Base-by-base conservation (phyloP, 2,329 filamentous ascomycete species). In the Pyricularia grisea region DNA sequence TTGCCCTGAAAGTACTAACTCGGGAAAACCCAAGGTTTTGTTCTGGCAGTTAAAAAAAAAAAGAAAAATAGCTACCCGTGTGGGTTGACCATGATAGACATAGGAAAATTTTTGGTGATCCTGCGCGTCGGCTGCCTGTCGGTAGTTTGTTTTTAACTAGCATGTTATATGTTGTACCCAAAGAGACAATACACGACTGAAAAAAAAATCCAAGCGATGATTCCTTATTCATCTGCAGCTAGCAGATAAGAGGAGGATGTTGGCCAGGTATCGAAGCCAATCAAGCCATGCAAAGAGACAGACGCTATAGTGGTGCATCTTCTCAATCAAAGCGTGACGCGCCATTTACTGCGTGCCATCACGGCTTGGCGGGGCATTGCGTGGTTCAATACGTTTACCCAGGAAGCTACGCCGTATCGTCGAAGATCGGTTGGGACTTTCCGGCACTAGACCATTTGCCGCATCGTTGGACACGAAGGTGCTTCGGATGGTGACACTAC, bases 401-500 rank as follows among this genome's bases (percentile, higher is more conserved):
- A 88, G 74, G 74, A 88, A 85, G 75, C 84, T 85, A 71, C 83
- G 81, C 67, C 86, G 81, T 67, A 86, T 36, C 6, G 23, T 25
- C 55, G 67, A 36, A 30, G 55, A n/a, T 23, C 60, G 31, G 31
- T 33, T 30, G 30, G 58, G 33, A 30, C 31, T 36, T 11, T 50
- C 60, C 23, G 85, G 84, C 72, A 82, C 85, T 42, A 82, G 81
- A 0, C 81, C 78, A 33, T 73, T 71, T 72, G 78, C 74, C 76
- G 74, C 67, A 68, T 88, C 89, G 0, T 82, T 80, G 10, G 79
- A 79, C 30, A 81, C 81, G 75, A 97, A 97, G 68, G 82, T 87
- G 76, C 90, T 95, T 81, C 88, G 90, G 65, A 97, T 77, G 0
- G 88, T 83, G 0, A 97, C 90, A 1, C 80, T 85, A 28, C 93